Base-by-base conservation (phyloP, 108 stramenopile species). In the Skeletonema marinoi region DNA sequence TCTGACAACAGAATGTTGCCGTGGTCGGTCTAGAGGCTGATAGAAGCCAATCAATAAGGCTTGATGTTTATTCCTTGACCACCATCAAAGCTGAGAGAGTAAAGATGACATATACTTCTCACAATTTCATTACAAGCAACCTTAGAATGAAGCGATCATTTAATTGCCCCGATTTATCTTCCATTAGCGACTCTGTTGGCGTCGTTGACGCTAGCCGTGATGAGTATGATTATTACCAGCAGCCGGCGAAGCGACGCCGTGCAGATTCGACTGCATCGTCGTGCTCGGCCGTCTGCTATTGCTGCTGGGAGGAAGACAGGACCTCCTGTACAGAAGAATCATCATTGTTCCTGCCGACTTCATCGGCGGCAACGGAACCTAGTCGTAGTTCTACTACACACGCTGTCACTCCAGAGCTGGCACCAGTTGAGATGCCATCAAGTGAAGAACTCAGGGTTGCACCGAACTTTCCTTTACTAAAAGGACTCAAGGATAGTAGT, bases 131-230 rank as follows among this genome's bases (percentile, higher is more conserved):
- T 46, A n/a, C 44, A 46, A 46, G 16, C 44, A 46, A n/a, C 25
- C 54, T 25, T 56, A 25, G 19, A 5, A 56, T 56, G 54, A 56
- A 56, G 54, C 54, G 54, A 56, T 56, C 54, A 56, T 56, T 56
- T 25, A 25, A 25, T 29, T 56, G 54, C 25, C 19, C 54, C 21
- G 54, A 56, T 56, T 56, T 56, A 56, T 25, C 7, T 29, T 56
- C 54, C 25, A 56, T 56, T 9, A n/a, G 4, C 54, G 54, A 56
- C n/a, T 8, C 25, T 4, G 54, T 25, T 56, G 54, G 8, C 25
- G 54, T 10, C 9, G 48, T 50, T 50, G 54, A 56, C 44, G 44
- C 44, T 21, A 10, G 25, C 7, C 8, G 25, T 54, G 51, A 54
- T 29, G 54, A 56, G 25, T 17, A 56, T 10, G 25, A 56, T 56